A percentile compares a stretch with the other conserved stretches of the same genome.
Evolutionary conservation across 1,284 basidiomycete species (phyloP).

Genomic region (Apiotrichum montevideense): DNA sequence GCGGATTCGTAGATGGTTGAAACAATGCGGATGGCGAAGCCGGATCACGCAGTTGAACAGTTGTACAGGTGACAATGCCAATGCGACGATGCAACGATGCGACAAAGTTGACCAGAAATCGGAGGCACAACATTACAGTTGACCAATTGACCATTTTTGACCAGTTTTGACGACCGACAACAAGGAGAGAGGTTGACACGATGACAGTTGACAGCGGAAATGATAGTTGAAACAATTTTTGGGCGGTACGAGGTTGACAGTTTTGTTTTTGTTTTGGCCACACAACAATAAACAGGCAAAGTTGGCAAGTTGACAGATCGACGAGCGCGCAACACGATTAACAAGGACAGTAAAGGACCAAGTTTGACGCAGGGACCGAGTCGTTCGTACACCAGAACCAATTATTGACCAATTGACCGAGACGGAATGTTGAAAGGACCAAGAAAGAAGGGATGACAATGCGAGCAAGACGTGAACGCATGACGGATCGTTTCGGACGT

Average conservation of each 20-base stretch:
- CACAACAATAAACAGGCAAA: neutral
- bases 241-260: neutral
- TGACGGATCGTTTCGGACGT: neutral
- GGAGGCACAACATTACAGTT: neutral
- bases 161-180: neutral
- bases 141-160: neutral
- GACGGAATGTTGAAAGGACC: neutral
- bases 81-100: neutral
- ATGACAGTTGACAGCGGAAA: neutral
- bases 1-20: conserved; percentile 13
- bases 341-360: neutral
- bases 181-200: neutral
- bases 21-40: conserved; percentile 1
- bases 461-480: neutral
- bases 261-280: neutral
- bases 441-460: neutral
- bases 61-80: conserved; percentile 1
- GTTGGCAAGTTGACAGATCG: conserved; percentile 3
- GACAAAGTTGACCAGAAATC: neutral
- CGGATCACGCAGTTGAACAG: conserved; percentile 1
- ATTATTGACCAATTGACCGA: neutral
- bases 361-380: neutral
- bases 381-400: neutral
- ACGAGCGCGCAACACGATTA: conserved; percentile 1
- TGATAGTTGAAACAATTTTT: neutral